Evolutionary conservation across 345 rosid genomes (phyloP).

Genomic region (Hevea brasiliensis): DNA sequence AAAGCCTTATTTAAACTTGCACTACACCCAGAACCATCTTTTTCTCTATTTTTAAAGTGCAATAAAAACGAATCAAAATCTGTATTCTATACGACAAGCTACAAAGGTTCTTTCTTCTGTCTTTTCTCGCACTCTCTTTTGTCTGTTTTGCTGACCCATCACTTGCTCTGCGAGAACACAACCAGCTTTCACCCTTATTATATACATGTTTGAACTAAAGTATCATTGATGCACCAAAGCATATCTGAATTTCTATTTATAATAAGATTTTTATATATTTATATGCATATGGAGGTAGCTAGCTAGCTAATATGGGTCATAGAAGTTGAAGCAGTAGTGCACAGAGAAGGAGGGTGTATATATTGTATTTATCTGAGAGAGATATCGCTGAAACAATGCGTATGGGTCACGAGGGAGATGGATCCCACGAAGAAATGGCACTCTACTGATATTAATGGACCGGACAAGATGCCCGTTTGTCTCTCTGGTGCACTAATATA

Average conservation of each 20-base stretch:
- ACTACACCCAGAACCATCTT: not conserved
- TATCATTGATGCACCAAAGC: no score
- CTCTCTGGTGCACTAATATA: slow-evolving; percentile 8
- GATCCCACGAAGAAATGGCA: slow-evolving; percentile 43
- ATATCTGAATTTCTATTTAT: no score
- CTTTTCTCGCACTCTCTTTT: slow-evolving; percentile 52
- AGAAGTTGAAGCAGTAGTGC: slow-evolving; percentile 6
- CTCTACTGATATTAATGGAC: slow-evolving; percentile 32
- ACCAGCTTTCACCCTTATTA: not conserved
- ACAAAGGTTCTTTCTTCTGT: slow-evolving; percentile 54
- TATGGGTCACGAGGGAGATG: slow-evolving; percentile 39
- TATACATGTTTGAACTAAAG: no score
- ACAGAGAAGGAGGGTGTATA: not conserved
- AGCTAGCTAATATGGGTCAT: slow-evolving; percentile 4
- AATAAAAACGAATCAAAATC: slow-evolving; percentile 37
- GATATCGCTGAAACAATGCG: slow-evolving; percentile 4
- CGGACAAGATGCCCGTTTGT: slow-evolving; percentile 38
- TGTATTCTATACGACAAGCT: slow-evolving; percentile 43
- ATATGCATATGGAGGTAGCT: no score
- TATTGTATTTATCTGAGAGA: not conserved
- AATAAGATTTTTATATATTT: no score
- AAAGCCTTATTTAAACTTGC: no score
- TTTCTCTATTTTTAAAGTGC: slow-evolving; percentile 11
- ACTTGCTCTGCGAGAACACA: slow-evolving; percentile 13
- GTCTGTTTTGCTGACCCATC: slow-evolving; percentile 39